Evolutionary conservation across 495 filamentous ascomycete genomes (phyloP).

Genomic region (Penicillium samsonianum): DNA sequence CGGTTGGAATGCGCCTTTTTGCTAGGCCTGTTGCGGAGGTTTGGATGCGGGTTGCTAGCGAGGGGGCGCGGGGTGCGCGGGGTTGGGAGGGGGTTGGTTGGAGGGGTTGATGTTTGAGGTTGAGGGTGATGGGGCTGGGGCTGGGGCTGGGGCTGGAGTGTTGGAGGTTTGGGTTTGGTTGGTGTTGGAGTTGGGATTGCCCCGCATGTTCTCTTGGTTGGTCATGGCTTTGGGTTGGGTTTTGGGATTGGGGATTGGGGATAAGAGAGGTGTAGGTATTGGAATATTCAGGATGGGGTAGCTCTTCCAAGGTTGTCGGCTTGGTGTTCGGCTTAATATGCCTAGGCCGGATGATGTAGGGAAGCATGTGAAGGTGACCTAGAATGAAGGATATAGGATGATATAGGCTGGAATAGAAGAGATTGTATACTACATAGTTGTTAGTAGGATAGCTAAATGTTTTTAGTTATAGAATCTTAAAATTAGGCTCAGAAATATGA

Average conservation of each 20-base stretch:
- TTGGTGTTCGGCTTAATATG: constrained; percentile 12
- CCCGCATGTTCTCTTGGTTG: constrained; percentile 27
- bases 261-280: not conserved
- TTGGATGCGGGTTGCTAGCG: constrained; percentile 42
- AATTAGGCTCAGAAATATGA: not conserved
- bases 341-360: constrained; percentile 20
- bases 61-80: constrained; percentile 25
- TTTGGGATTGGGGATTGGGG: not conserved
- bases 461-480: not conserved
- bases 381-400: not conserved
- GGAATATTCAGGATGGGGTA: not conserved
- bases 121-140: constrained; percentile 3
- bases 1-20: constrained; percentile 33
- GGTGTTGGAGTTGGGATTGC: constrained; percentile 12
- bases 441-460: not conserved
- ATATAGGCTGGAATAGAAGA: not conserved
- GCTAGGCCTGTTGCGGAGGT: constrained; percentile 40
- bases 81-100: constrained; percentile 3
- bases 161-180: constrained; percentile 5
- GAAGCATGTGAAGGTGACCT: constrained; percentile 26
- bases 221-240: not conserved
- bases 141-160: constrained; percentile 1
- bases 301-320: constrained; percentile 6
- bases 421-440: not conserved
- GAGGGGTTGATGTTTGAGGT: constrained; percentile 9